Evolutionary conservation across 2,329 filamentous ascomycete species (phyloP).

Genomic region (Sclerotinia trifoliorum): DNA sequence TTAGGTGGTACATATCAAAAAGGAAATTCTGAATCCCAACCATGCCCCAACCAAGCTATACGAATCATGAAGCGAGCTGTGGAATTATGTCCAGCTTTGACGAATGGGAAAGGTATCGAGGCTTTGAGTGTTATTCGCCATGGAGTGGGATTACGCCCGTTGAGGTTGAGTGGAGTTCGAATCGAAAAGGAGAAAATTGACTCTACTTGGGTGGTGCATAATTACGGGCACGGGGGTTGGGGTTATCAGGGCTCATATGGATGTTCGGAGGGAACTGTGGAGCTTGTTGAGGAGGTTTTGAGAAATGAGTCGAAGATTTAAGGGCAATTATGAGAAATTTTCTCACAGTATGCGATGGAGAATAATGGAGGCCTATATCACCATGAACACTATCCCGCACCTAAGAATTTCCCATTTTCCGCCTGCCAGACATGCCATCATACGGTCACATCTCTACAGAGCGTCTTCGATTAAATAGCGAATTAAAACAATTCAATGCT

Average conservation of each 20-base stretch:
- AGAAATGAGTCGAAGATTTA: conserved; percentile 30
- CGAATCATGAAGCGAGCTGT: conserved; percentile 68
- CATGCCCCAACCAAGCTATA: conserved; percentile 60
- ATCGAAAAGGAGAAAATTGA: conserved; percentile 61
- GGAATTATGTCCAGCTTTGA: conserved; percentile 54
- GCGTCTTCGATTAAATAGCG: background rate
- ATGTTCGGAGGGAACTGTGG: conserved; percentile 64
- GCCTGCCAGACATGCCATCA: background rate
- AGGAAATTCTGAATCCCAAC: conserved; percentile 60
- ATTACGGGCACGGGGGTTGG: conserved; percentile 61
- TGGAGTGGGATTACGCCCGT: conserved; percentile 64
- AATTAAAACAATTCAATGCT: background rate
- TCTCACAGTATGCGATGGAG: background rate
- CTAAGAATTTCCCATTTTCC: background rate
- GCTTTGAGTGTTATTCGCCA: conserved; percentile 63
- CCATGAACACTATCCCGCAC: background rate
- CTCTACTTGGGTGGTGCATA: conserved; percentile 56
- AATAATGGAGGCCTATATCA: background rate
- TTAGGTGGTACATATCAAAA: conserved; percentile 67
- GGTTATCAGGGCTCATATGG: conserved; percentile 67
- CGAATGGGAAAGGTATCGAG: conserved; percentile 59
- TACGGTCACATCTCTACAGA: too few species aligned
- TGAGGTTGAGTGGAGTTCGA: conserved; percentile 59
- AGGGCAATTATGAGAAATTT: background rate
- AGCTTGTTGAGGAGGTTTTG: conserved; percentile 59